Conservation (phyloP, 2,329 filamentous ascomycete genomes). For the Monilinia fructigena region DNA sequence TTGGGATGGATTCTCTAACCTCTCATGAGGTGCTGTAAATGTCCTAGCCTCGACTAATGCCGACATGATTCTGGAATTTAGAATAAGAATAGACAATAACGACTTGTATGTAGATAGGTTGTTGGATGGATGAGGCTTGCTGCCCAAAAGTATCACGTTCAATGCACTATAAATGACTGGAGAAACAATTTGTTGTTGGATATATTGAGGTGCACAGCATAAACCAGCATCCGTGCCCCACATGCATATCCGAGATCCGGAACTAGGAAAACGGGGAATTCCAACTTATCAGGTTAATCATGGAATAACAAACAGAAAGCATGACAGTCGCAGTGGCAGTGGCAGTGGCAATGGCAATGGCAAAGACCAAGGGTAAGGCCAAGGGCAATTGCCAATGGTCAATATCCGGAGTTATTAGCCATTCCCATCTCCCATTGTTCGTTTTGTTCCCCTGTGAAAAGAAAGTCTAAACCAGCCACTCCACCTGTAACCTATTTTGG, state of each 20-base stretch:
- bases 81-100: neutral
- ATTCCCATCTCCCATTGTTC: constrained; percentile 25
- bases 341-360: no score
- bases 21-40: constrained; percentile 10
- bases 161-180: constrained; percentile 15
- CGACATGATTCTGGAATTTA: constrained; percentile 8
- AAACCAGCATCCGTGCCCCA: constrained; percentile 13
- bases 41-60: constrained; percentile 6
- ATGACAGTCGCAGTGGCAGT: neutral
- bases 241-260: constrained; percentile 20
- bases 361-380: no score
- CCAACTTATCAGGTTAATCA: neutral
- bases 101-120: neutral
- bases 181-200: constrained; percentile 7
- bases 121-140: neutral
- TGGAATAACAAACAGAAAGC: neutral
- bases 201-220: constrained; percentile 4
- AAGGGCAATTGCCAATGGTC: neutral
- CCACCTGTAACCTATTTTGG: constrained; percentile 30
- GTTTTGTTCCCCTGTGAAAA: constrained; percentile 24
- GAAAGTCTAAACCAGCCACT: constrained; percentile 27
- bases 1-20: neutral
- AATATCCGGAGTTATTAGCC: neutral
- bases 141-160: neutral
- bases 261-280: constrained; percentile 9